Base-by-base conservation (phyloP, 2,329 filamentous ascomycete genomes). In the Fusarium redolens region DNA sequence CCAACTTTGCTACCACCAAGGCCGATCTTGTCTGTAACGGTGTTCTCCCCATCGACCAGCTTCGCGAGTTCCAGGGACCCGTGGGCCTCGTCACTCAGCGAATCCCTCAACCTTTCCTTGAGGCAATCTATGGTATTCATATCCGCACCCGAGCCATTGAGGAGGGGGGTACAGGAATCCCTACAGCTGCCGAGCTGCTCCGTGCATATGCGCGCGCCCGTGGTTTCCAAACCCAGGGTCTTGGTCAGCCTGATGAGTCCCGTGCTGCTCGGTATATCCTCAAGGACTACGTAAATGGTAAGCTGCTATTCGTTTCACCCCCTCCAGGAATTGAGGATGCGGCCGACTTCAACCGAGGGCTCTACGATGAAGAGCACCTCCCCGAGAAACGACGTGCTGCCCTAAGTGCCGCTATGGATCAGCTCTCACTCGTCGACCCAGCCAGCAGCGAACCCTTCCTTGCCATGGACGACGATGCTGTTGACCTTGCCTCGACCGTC, bases 201-300 rank as follows among this genome's bases (percentile, higher is more conserved):
- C 87, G 91, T 33, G 92, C 96, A 6, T 98, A 98, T 78, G 96
- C 96, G 40, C 90, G 89, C 61, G 96, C 96, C 20, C 88, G 97
- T 80, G 96, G 96, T 15, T 99, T 97, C 85, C 92, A 93, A 65
- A 98, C 95, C 9, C 92, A 93, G 60, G 96, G 96, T 78, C 89
- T 93, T 38, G 96, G 96, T 13, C 93, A 96, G 79, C 96, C 96
- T 0, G 96, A 99, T 78, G 95, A 97, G 85, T 97, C 95, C 3
- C 90, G 96, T 76, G 96, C 96, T 11, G 95, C 96, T 8, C 90
- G 96, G 59, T 93, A 94, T 75, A 88, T 99, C 20, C 88, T 99
- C 31, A 99, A 99, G 81, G 96, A 99, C 84, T 99, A 98, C 79
- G 96, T 99, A 75, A 97, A 92, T 80, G 96, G 96, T 71, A 98